Conservation (phyloP, 352 stramenopile genomes). For the Pilasporangium apinafurcum region DNA sequence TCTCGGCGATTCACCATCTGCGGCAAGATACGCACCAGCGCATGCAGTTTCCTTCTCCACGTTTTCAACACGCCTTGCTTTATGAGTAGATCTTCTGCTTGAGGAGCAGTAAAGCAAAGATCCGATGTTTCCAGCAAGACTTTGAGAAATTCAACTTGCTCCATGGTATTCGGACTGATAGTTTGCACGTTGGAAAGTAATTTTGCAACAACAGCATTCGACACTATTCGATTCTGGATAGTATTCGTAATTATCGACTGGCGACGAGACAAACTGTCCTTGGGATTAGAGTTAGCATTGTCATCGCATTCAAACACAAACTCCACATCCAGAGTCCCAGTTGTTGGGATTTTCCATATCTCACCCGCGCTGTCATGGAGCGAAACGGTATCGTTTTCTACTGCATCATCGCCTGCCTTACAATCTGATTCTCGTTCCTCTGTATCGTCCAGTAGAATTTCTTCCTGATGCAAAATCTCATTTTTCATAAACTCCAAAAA, state of each 20-base stretch:
- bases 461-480: constrained; percentile 19
- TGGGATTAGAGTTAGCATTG: background rate
- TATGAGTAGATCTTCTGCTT: constrained; percentile 56
- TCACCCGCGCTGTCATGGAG: constrained; percentile 18
- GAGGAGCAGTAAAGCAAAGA: constrained; percentile 54
- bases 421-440: background rate
- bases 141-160: constrained; percentile 57
- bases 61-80: constrained; percentile 34
- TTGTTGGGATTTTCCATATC: constrained; percentile 32
- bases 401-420: background rate
- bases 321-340: constrained; percentile 25
- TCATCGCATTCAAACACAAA: constrained; percentile 13
- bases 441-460: background rate
- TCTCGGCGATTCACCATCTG: constrained; percentile 67
- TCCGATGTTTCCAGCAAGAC: constrained; percentile 45
- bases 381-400: constrained; percentile 17
- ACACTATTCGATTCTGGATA: constrained; percentile 11
- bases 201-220: constrained; percentile 26
- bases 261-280: background rate
- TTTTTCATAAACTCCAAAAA: constrained; percentile 74
- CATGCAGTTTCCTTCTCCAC: constrained; percentile 18
- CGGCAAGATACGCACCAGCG: constrained; percentile 33
- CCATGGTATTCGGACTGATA: constrained; percentile 31
- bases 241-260: background rate
- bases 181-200: constrained; percentile 34